phyloP scores from a whole-genome alignment of 441 rosid genomes.

The Breynia disticha region DNA sequence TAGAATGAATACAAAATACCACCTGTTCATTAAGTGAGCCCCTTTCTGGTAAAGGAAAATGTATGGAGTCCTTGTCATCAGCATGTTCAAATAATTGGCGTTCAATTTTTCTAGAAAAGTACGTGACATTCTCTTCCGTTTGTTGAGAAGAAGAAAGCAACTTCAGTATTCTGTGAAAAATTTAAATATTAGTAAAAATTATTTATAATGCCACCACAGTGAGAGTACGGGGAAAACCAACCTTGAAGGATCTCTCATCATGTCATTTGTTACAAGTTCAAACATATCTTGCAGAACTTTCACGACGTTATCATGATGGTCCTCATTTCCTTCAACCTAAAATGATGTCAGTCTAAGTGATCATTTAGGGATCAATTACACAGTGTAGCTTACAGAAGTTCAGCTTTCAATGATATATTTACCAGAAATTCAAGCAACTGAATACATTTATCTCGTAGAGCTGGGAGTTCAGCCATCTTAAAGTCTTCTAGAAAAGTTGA shows the following conservation, averaged over 20 bases:
- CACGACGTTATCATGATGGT: constrained; percentile 48
- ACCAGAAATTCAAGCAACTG: constrained; percentile 85
- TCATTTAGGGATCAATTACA: background rate
- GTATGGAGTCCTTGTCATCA: constrained; percentile 40
- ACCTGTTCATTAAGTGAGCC: constrained; percentile 60
- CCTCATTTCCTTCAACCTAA: constrained; percentile 61
- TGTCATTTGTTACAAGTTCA: constrained; percentile 77
- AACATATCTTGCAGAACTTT: constrained; percentile 90
- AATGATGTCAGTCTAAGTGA: constrained; percentile 11
- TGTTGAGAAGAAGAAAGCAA: constrained; percentile 28
- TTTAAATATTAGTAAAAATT: constrained; percentile 7
- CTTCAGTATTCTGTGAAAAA: constrained; percentile 47
- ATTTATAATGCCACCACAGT: background rate
- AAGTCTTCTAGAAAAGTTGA: constrained; percentile 66
- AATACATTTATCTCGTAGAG: constrained; percentile 53
- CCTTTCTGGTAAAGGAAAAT: constrained; percentile 78
- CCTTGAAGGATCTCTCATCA: constrained; percentile 82
- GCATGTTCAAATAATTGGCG: constrained; percentile 70
- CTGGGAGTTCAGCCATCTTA: constrained; percentile 68
- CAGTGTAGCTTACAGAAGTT: constrained; percentile 7
- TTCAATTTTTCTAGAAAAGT: constrained; percentile 43
- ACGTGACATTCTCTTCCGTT: constrained; percentile 25
- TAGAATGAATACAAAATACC: background rate
- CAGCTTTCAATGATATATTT: constrained; percentile 21
- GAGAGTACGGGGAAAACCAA: constrained; percentile 21